Percentiles rank a stretch among this genome's conserved stretches.
These are phyloP conservation scores for Eimeria falciformis DNA, from an alignment of 169 alveolate genomes.

Conservation along the genomic window DNA sequence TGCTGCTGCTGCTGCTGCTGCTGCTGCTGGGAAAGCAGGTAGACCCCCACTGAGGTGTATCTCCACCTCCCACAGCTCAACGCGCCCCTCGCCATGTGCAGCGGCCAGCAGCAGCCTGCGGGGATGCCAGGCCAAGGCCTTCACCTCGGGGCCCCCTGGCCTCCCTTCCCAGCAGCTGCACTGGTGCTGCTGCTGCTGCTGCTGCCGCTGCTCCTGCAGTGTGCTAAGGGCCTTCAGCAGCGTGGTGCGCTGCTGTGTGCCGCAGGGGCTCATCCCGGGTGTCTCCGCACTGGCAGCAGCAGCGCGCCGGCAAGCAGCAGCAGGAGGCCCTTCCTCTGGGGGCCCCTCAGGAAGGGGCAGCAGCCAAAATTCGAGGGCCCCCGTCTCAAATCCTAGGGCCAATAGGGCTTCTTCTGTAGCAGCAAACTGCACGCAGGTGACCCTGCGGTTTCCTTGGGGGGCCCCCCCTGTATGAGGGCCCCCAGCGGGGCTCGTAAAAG, in stretches of 20 bases:
- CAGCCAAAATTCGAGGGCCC: constrained; percentile 51
- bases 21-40: constrained; percentile 3
- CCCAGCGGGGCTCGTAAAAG: not conserved
- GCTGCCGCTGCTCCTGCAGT: constrained; percentile 28
- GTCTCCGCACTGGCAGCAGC: not conserved
- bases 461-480: not conserved
- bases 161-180: constrained; percentile 48
- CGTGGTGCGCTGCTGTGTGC: constrained; percentile 26
- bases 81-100: constrained; percentile 46
- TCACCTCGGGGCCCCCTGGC: constrained; percentile 28
- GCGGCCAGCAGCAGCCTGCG: constrained; percentile 52
- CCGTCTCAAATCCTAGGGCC: constrained; percentile 58
- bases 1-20: not conserved
- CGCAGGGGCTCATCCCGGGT: not conserved
- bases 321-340: not conserved
- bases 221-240: constrained; percentile 17
- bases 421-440: constrained; percentile 56
- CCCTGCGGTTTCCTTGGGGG: constrained; percentile 29
- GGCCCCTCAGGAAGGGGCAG: constrained; percentile 14
- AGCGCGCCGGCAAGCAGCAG: not conserved
- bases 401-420: constrained; percentile 29
- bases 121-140: constrained; percentile 66
- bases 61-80: constrained; percentile 49
- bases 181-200: constrained; percentile 38
- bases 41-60: not conserved